phyloP scores from a whole-genome alignment of 495 filamentous ascomycete species.

The Aspergillus kassunensis region DNA sequence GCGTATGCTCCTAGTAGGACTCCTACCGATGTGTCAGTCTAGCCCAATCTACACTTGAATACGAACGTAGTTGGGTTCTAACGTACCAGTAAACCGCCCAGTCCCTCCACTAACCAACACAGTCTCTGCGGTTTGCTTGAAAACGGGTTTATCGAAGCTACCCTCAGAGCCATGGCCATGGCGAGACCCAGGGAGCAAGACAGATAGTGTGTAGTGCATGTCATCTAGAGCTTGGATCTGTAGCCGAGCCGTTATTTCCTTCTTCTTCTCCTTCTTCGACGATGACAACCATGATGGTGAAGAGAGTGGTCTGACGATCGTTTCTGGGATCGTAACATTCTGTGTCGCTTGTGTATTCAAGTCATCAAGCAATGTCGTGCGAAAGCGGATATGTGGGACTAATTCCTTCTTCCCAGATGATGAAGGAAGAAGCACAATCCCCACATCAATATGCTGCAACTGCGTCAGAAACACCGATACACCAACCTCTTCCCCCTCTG shows the following conservation, averaged over 20 bases:
- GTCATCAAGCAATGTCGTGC: conserved; percentile 3
- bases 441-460: conserved; percentile 15
- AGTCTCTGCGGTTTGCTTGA: conserved; percentile 1
- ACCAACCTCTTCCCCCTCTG: conserved; percentile 10
- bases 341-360: conserved; percentile 8
- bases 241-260: conserved; percentile 7
- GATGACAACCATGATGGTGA: background rate
- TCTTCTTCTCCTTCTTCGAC: background rate
- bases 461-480: conserved; percentile 16
- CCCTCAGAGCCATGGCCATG: too few species aligned
- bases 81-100: conserved; percentile 17
- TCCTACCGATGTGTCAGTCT: background rate
- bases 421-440: conserved; percentile 7
- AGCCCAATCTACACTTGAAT: background rate
- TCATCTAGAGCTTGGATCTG: conserved; percentile 13
- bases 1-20: conserved; percentile 20
- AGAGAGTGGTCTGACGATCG: background rate
- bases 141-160: background rate
- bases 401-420: background rate
- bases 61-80: background rate
- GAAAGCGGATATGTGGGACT: conserved; percentile 2
- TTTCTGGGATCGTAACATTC: conserved; percentile 7
- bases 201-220: conserved; percentile 18
- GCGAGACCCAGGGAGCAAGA: background rate
- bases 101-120: conserved; percentile 16